Evolutionary conservation across 2,329 filamentous ascomycete species (phyloP).

Genomic region (Neurospora sp.): DNA sequence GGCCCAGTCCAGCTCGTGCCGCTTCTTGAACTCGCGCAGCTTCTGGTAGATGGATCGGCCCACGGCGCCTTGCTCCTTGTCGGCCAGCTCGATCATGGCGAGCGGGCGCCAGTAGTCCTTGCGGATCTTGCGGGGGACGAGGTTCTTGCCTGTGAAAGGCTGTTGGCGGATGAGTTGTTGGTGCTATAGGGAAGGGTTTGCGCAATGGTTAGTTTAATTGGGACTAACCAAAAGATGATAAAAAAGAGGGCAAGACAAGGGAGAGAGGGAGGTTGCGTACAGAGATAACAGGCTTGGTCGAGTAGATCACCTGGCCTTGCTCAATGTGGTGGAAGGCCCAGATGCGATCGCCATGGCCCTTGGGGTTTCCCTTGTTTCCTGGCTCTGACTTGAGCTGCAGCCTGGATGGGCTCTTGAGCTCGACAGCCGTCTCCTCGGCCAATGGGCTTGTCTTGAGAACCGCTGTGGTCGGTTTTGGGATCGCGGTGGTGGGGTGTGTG

Average conservation of each 20-base stretch:
- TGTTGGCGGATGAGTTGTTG: slow-evolving; percentile 25
- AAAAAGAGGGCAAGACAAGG: not conserved
- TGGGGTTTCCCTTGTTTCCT: slow-evolving; percentile 4
- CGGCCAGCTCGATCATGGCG: slow-evolving; percentile 47
- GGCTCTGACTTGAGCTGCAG: not conserved
- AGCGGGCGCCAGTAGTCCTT: slow-evolving; percentile 59
- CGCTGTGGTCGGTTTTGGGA: not conserved
- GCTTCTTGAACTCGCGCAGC: slow-evolving; percentile 52
- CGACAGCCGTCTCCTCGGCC: not conserved
- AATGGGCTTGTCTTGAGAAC: not conserved
- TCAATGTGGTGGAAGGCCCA: slow-evolving; percentile 44
- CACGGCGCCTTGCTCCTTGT: slow-evolving; percentile 35
- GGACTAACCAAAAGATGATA: not conserved
- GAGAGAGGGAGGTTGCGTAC: slow-evolving; percentile 2
- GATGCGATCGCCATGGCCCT: slow-evolving; percentile 46
- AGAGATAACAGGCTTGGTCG: slow-evolving; percentile 23
- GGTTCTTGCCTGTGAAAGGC: slow-evolving; percentile 59
- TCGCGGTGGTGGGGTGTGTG: not conserved
- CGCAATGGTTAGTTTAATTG: not conserved
- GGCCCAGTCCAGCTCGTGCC: slow-evolving; percentile 53
- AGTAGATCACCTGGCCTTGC: slow-evolving; percentile 43
- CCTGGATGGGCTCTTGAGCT: not conserved
- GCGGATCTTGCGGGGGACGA: slow-evolving; percentile 50
- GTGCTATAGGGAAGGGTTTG: not conserved
- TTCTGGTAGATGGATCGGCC: slow-evolving; percentile 52